Evolutionary conservation across 2,329 filamentous ascomycete species (phyloP), one percentile per base, ranked within the genome.

Genomic region (Ascochyta lentis): DNA sequence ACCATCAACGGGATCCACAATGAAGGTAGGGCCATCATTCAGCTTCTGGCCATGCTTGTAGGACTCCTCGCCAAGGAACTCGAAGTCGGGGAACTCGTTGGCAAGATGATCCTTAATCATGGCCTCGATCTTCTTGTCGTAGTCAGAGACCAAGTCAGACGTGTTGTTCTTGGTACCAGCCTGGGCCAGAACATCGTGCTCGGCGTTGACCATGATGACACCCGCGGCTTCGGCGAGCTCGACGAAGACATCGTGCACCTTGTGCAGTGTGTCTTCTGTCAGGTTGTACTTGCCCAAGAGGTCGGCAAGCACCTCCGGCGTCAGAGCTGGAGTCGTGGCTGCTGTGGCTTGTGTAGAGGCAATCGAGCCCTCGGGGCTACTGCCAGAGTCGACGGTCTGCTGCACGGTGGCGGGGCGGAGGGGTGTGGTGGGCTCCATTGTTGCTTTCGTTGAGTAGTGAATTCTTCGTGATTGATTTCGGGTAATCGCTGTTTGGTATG

Each of bases 61-160:
- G 0, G 70, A 69, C 54, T 77, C 74, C 49, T 77, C 75, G n/a
- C 75, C 75, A 0, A 76, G 66, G 49, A 77, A 77, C 61, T 70
- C 65, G 56, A 79, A 81, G 29, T 71, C 35, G 0, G 83, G 83
- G 54, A 81, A 84, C 50, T 73, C 72, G 3, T 69, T 53, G 24
- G 65, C 69, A n/a, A 84, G 72, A 4, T 73, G 71, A 0, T 66
- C 58, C 7, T 77, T 78, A 22, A 84, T 79, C 77, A 81, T 81
- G 1, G 70, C 72, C 59, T 85, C 83, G 6, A 85, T 79, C 1
- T 80, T 80, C 45, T 78, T 79, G 68, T 85, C 83, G 54, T 82
- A 84, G 54, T 81, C 78, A 1, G 83, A 84, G 35, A 85, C 83
- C 2, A 83, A 72, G 57, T 85, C 83, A 15, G 79, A 79, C 35